Evolutionary conservation across 306 rosid species (phyloP), one percentile per base, ranked within the genome.

Genomic region (Cicer chorassanicum): DNA sequence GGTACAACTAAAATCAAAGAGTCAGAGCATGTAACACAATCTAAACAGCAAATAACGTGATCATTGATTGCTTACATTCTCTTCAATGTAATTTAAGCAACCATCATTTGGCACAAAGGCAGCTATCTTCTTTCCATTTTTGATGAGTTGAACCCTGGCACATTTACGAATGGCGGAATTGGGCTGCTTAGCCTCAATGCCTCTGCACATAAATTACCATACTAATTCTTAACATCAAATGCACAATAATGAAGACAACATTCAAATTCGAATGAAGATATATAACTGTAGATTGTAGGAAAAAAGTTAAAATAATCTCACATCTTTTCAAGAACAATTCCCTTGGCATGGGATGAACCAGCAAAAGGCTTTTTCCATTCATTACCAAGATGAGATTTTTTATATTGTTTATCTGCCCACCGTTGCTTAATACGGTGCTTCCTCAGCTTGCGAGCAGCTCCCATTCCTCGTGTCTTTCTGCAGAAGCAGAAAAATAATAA

Each of bases 141-240:
- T 90, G 6, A 90, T 90, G 14, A 90, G 87, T 67, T 90, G 96
- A 56, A 90, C 96, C 72, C 96, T 87, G 3, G 96, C 96, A 85
- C 96, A 90, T 49, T 90, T 90, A 40, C 96, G 81, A 29, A 90
- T 90, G 71, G 96, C 96, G 76, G 93, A 90, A 80, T 90, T 90
- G 6, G 93, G 93, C 87, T 90, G 96, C 89, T 90, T 90, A 44
- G 96, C 96, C 74, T 90, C 96, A 78, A 90, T 90, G 41, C 96
- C 96, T 8, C 96, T 90, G 89, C 59, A 65, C 8, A 78, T 6
- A 56, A 18, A 43, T 15, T 61, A 43, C 16, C 36, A 6, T 64
- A 43, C 12, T 1, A 60, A 39, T 36, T 15, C 11, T 67, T 10
- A 43, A 18, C 4, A 70, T 18, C 21, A 7, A 1, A 50, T 50